phyloP scores from a whole-genome alignment of 2,329 filamentous ascomycete species.

The Fonsecaea pugnacius region DNA sequence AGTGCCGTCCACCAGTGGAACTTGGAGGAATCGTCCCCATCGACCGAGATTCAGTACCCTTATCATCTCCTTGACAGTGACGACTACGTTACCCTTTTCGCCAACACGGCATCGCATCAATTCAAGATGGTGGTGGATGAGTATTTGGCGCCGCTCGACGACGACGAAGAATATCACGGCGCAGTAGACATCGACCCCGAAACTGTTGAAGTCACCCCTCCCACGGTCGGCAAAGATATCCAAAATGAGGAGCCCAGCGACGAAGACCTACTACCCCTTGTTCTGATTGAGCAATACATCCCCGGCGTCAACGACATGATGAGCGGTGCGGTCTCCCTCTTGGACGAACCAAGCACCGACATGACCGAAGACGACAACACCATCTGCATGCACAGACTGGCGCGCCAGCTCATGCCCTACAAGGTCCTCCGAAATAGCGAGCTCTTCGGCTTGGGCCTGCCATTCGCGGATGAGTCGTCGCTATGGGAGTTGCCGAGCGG shows the following conservation, averaged over 20 bases:
- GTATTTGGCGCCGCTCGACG: background rate
- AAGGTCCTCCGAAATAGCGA: conserved; percentile 15
- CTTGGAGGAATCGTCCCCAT: background rate
- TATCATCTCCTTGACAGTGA: background rate
- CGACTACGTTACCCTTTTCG: background rate
- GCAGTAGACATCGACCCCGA: background rate
- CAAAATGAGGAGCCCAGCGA: background rate
- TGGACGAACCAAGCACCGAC: conserved; percentile 4
- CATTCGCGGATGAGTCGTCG: background rate
- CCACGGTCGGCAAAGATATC: no score
- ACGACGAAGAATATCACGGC: no score
- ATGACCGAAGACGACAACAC: background rate
- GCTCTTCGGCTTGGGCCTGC: conserved; percentile 11
- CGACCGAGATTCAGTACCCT: background rate
- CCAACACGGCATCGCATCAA: background rate
- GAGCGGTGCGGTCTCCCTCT: conserved; percentile 3
- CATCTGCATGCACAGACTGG: background rate
- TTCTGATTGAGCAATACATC: background rate
- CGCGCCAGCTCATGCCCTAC: conserved; percentile 18
- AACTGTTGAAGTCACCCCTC: background rate
- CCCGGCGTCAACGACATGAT: conserved; percentile 1
- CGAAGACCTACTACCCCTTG: background rate
- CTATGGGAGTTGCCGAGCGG: background rate
- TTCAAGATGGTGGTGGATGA: background rate
- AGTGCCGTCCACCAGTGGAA: background rate